Conservation (phyloP, 1,139 yeast species). For the Yamadazyma atlantica region DNA sequence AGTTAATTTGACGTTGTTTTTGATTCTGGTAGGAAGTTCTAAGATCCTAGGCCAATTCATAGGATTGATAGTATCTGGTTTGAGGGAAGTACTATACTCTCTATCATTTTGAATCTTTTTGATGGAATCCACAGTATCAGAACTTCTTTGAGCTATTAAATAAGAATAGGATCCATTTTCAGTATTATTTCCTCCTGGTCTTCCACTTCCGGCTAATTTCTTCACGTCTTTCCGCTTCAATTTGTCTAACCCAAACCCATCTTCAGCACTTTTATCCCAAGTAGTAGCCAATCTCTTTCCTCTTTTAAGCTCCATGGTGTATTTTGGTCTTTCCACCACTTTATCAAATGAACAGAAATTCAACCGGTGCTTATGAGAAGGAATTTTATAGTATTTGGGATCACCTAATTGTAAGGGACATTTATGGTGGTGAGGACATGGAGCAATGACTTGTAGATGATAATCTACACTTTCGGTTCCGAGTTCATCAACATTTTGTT, state of each 20-base stretch:
- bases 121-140: slow-evolving; percentile 32
- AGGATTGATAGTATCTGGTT: slow-evolving; percentile 26
- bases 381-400: slow-evolving; percentile 62
- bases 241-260: slow-evolving; percentile 49
- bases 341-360: slow-evolving; percentile 79
- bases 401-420: slow-evolving; percentile 86
- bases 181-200: slow-evolving; percentile 69
- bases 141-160: slow-evolving; percentile 65
- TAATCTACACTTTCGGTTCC: slow-evolving; percentile 38
- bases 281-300: slow-evolving; percentile 72
- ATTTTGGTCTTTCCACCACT: slow-evolving; percentile 74
- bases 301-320: slow-evolving; percentile 74
- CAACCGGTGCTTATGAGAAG: slow-evolving; percentile 60
- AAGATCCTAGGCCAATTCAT: slow-evolving; percentile 74
- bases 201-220: slow-evolving; percentile 60
- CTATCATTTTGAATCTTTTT: slow-evolving; percentile 35
- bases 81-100: slow-evolving; percentile 23
- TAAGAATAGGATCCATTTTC: slow-evolving; percentile 80
- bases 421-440: slow-evolving; percentile 84
- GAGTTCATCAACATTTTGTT: slow-evolving; percentile 7
- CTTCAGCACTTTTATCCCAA: slow-evolving; percentile 63
- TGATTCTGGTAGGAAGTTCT: slow-evolving; percentile 70
- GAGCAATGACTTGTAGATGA: slow-evolving; percentile 71
- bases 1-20: slow-evolving; percentile 79
- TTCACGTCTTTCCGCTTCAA: slow-evolving; percentile 27